A percentile compares a stretch with the other conserved stretches of the same genome.
Conservation (phyloP, 2,329 filamentous ascomycete genomes). For the Ophiostoma perfectum region DNA sequence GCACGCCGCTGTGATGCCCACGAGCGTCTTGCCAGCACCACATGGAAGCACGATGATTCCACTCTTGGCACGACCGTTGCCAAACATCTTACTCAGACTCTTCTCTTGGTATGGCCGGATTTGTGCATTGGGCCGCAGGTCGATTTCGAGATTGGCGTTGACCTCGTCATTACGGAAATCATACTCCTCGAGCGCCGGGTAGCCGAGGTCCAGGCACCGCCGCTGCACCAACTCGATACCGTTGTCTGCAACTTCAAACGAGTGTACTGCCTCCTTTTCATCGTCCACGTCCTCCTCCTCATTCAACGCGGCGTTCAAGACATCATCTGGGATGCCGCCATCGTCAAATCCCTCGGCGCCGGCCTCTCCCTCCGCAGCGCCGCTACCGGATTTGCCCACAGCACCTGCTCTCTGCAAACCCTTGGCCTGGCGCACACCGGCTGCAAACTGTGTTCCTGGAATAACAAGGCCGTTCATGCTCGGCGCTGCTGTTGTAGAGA, state of each 20-base stretch:
- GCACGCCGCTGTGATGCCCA: conserved; percentile 96
- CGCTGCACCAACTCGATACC: conserved; percentile 84
- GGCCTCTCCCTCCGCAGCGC: neutral
- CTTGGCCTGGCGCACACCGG: conserved; percentile 71
- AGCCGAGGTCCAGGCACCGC: conserved; percentile 77
- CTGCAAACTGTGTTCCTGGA: conserved; percentile 88
- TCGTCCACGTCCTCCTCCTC: conserved; percentile 75
- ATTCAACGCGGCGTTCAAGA: conserved; percentile 43
- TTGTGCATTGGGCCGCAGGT: conserved; percentile 79
- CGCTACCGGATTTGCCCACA: neutral
- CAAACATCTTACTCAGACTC: conserved; percentile 98
- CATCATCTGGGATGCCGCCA: conserved; percentile 41
- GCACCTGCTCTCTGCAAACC: conserved; percentile 25
- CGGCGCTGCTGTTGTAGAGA: conserved; percentile 75
- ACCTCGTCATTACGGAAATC: conserved; percentile 88
- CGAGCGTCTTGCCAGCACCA: conserved; percentile 92
- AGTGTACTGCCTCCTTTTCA: conserved; percentile 79
- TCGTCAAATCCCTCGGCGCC: neutral
- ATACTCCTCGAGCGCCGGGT: conserved; percentile 91
- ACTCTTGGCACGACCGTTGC: conserved; percentile 93
- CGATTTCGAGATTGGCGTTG: conserved; percentile 90
- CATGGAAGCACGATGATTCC: conserved; percentile 96
- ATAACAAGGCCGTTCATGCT: conserved; percentile 86
- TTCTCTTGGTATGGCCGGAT: conserved; percentile 97
- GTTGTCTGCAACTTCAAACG: conserved; percentile 81